Base-by-base conservation (phyloP, 1,139 yeast genomes). In the Yueomyces sp. region DNA sequence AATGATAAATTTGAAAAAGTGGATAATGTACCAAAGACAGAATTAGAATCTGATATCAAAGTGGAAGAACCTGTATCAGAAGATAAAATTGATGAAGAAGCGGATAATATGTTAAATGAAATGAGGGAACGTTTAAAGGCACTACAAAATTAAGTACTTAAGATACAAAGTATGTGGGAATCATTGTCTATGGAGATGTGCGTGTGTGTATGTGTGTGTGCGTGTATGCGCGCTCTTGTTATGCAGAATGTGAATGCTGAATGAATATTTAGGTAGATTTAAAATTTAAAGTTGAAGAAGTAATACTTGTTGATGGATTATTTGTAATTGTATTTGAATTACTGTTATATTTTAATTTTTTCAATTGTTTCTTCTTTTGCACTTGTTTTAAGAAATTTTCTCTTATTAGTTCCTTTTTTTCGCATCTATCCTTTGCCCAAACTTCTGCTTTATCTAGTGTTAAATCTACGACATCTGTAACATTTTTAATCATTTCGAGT, bases 81-180 rank as follows among this genome's bases (percentile, higher is more conserved):
- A 27, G 79, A 76, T 25, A 86, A 78, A 41, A 81, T 68, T 26
- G 81, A 73, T 36, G 85, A 77, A 38, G 87, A 79, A 43, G 93
- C 84, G 50, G 82, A 76, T 48, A 80, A 74, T 47, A 75, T 85
- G 53, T 67, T 91, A 47, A 79, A 78, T 52, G 89, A 80, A 54
- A 91, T 91, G 96, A 73, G 95, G 50, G 91, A 89, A 57, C 68
- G 97, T 46, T 69, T 91, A 44, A 79, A 72, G 55, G 97, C 96
- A 0, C 66, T 91, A 48, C 96, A 89, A 19, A 19, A 19, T 19
- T 19, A 19, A 19, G 19, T 19, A 19, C 19, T 19, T 19, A 19
- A 19, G 19, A 19, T 19, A 19, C 19, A 19, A 19, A 19, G 19
- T 19, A 19, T 19, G 19, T 19, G 19, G 19, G 19, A 19, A 19